Evolutionary conservation across 768 basidiomycete species (phyloP).

Genomic region (Hericium erinaceus): DNA sequence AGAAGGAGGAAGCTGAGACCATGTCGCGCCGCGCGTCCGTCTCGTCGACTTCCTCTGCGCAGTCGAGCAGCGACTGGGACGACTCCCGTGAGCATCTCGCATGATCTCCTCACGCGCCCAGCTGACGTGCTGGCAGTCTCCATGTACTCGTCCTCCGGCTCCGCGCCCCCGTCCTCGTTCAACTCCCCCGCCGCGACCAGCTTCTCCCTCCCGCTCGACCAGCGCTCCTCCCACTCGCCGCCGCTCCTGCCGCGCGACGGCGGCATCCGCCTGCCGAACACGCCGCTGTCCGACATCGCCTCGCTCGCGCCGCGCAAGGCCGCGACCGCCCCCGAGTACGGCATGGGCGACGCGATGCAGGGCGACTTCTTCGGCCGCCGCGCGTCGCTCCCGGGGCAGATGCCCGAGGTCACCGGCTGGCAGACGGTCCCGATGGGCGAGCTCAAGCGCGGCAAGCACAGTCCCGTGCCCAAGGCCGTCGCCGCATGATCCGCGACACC

Average conservation of each 20-base stretch:
- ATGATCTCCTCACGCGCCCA: slow-evolving; percentile 16
- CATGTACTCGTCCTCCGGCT: slow-evolving; percentile 41
- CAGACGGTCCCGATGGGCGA: slow-evolving; percentile 23
- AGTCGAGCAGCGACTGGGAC: slow-evolving; percentile 73
- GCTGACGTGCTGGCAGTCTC: slow-evolving; percentile 21
- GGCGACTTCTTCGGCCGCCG: slow-evolving; percentile 20
- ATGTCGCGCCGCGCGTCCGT: slow-evolving; percentile 53
- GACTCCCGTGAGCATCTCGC: slow-evolving; percentile 50
- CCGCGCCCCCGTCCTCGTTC: slow-evolving; percentile 53
- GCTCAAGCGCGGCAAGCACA: slow-evolving; percentile 16
- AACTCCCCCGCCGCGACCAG: slow-evolving; percentile 53
- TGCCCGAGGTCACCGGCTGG: slow-evolving; percentile 28
- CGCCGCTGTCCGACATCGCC: slow-evolving; percentile 62
- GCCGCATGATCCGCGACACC: slow-evolving; percentile 13
- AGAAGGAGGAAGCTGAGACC: slow-evolving; percentile 42
- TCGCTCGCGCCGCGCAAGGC: slow-evolving; percentile 30
- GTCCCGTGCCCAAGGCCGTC: slow-evolving; percentile 16
- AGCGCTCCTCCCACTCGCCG: slow-evolving; percentile 25
- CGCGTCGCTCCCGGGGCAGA: slow-evolving; percentile 15
- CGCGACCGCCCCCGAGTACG: slow-evolving; percentile 18
- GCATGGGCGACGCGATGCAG: slow-evolving; percentile 1
- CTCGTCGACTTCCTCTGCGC: slow-evolving; percentile 47
- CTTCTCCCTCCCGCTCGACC: slow-evolving; percentile 50
- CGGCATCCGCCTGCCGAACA: slow-evolving; percentile 66
- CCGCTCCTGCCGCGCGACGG: slow-evolving; percentile 31